Conservation (phyloP, 495 filamentous ascomycete species). For the Arthonia radiata region DNA sequence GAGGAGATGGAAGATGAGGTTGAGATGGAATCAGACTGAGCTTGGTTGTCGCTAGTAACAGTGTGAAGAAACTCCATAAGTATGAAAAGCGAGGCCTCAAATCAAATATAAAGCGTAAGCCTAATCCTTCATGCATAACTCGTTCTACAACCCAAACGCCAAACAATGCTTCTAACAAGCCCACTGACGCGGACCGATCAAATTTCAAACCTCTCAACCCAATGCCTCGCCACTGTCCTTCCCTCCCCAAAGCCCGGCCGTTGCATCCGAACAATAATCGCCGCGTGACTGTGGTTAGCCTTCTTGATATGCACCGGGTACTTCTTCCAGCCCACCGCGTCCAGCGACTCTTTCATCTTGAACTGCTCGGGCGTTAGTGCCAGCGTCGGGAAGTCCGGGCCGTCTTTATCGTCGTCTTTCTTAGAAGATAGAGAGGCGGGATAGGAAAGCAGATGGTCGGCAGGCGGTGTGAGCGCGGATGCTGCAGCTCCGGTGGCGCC, state of each 20-base stretch:
- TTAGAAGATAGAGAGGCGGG: no score
- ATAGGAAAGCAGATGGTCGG: no score
- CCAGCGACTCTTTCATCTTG: conserved; percentile 51
- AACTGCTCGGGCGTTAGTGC: conserved; percentile 63
- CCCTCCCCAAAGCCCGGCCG: conserved; percentile 47
- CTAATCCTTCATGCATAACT: no score
- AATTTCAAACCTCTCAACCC: conserved; percentile 49
- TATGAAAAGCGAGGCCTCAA: no score
- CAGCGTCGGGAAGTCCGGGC: conserved; percentile 32
- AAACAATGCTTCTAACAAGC: no score
- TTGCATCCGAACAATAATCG: conserved; percentile 55
- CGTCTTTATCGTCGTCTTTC: not conserved
- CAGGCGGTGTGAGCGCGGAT: no score
- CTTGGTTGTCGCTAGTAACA: no score
- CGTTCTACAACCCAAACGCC: no score
- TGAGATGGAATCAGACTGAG: conserved; percentile 1
- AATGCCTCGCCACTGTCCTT: conserved; percentile 54
- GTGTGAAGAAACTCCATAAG: no score
- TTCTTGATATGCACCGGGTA: conserved; percentile 75
- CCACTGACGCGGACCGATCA: no score
- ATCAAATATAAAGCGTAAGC: no score
- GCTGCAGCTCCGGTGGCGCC: no score
- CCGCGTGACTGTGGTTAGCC: conserved; percentile 57
- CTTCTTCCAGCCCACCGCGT: conserved; percentile 52
- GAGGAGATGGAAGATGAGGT: conserved; percentile 1